Evolutionary conservation across 441 rosid species (phyloP).

Genomic region (Gossypium schwendimanii): DNA sequence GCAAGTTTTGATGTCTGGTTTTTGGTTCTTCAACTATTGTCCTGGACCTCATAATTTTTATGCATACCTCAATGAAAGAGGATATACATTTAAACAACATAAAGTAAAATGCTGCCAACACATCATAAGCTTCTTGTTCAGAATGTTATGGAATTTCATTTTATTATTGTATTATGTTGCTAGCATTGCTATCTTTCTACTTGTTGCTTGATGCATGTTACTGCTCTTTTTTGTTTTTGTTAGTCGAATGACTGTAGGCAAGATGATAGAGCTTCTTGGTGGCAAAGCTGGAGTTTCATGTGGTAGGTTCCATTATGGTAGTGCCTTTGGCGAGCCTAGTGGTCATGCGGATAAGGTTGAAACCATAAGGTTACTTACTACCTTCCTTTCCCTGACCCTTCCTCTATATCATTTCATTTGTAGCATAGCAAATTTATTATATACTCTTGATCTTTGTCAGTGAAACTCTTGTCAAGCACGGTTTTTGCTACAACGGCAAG

Average conservation of each 20-base stretch:
- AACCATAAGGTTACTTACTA: conserved; percentile 47
- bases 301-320: conserved; percentile 88
- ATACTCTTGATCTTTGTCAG: conserved; percentile 28
- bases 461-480: conserved; percentile 67
- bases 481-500: conserved; percentile 89
- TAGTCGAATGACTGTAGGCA: conserved; percentile 99
- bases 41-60: background rate
- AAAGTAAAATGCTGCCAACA: background rate
- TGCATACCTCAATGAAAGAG: background rate
- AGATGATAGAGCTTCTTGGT: conserved; percentile 97
- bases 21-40: background rate
- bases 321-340: conserved; percentile 94
- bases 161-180: background rate
- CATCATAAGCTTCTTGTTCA: background rate
- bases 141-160: background rate
- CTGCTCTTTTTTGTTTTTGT: conserved; percentile 15
- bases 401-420: background rate
- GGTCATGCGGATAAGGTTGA: conserved; percentile 94
- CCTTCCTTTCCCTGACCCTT: too few species aligned
- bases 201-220: conserved; percentile 5
- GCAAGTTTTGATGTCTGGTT: background rate
- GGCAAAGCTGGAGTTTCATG: conserved; percentile 89
- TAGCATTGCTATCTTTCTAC: background rate
- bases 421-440: background rate
- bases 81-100: background rate